Conservation (phyloP, 2,329 filamentous ascomycete genomes). For the Cadophora gregata region DNA sequence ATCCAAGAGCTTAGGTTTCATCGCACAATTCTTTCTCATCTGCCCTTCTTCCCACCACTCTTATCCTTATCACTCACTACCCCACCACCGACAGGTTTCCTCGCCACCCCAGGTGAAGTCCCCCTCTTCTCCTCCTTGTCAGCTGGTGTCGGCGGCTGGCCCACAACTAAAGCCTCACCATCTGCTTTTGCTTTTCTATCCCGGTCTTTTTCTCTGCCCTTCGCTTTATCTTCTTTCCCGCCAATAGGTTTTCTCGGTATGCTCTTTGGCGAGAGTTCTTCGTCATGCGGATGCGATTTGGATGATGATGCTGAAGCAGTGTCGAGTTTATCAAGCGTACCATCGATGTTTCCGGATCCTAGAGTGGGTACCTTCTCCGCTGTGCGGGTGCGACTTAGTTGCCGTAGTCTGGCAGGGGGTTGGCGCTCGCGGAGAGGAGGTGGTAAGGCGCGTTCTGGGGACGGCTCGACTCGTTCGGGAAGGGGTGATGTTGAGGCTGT, state of each 20-base stretch:
- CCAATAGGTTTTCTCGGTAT: slow-evolving; percentile 12
- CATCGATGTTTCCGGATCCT: background rate
- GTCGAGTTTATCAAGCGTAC: background rate
- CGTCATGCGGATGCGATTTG: background rate
- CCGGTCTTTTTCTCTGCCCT: background rate
- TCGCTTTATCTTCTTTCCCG: background rate
- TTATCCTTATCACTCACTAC: slow-evolving; percentile 3
- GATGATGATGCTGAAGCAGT: background rate
- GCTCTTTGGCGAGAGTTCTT: slow-evolving; percentile 19
- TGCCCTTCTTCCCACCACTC: slow-evolving; percentile 12
- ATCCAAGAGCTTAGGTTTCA: background rate
- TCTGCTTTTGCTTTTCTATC: background rate
- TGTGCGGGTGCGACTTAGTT: slow-evolving; percentile 5
- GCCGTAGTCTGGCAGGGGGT: background rate
- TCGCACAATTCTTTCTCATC: background rate
- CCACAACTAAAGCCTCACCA: background rate
- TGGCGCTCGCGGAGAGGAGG: background rate
- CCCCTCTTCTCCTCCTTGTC: slow-evolving; percentile 6
- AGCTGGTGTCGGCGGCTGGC: background rate
- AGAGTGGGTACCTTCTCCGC: background rate
- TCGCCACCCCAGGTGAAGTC: background rate
- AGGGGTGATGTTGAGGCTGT: slow-evolving; percentile 13
- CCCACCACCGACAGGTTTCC: slow-evolving; percentile 17
- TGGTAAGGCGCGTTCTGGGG: background rate
- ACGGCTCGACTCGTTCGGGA: background rate